Base-by-base conservation (phyloP, 106 monocot species). In the Iris macrosiphon region DNA sequence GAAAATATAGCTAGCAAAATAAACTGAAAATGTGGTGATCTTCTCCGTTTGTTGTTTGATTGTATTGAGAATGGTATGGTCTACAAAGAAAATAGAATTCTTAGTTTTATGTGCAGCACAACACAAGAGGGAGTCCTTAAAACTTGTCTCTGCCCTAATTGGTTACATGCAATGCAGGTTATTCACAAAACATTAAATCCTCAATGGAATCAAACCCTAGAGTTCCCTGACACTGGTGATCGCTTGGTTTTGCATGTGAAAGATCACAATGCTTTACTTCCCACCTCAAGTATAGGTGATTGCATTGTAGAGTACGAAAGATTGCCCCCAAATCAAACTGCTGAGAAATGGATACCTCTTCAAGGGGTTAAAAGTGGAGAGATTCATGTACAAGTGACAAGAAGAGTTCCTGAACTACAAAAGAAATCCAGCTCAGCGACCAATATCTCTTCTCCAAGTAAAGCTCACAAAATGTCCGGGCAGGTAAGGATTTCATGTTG, bases 271-370 rank as follows among this genome's bases (percentile, higher is more conserved):
- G 79, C 86, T 17, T 44, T 98, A 15, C 77, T 98, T 15, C 96
- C 86, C 2, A 69, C 83, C 19, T 61, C 62, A 10, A 86, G 67
- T 56, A 98, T 90, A 38, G 96, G 96, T 1, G 55, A 83, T 52
- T 98, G 96, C 48, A 66, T 56, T 26, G 86, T 98, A 21, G 86
- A 98, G 58, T 90, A 98, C 63, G 72, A 90, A 44, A 51, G 34
- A 31, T 39, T 90, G 27, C 72, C 69, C 35, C 62, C 83, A 57
- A 98, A 98, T 66, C 57, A 83, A 45, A 75, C 72, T 29, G 72
- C 68, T 4, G 78, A 90, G 40, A 87, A 87, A 46, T 98, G 96
- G 96, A 87, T 98, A 28, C 90, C 87, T 34, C 77, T 98, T 28
- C 86, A 91, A 70, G 90, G 83, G 31, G 96, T 86, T 24, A 80